Percentiles rank a stretch among this genome's conserved stretches.
These are phyloP conservation scores for Allium fistulosum DNA, from an alignment of 106 monocot species.

Conservation along the genomic window DNA sequence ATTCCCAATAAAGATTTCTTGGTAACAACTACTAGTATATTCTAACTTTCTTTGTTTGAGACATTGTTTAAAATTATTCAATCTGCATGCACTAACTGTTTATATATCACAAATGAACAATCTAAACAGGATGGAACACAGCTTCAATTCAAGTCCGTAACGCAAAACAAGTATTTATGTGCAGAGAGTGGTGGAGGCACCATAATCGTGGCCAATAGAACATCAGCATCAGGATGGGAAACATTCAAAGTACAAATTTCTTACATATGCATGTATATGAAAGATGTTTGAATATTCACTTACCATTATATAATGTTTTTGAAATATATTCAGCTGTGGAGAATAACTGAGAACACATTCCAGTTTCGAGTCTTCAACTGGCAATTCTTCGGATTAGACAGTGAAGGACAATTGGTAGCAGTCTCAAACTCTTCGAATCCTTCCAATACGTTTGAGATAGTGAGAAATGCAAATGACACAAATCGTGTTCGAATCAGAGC, in stretches of 20 bases:
- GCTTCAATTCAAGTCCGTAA: slow-evolving; percentile 29
- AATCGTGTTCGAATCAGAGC: slow-evolving; percentile 44
- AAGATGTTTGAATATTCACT: no score
- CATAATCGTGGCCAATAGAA: slow-evolving; percentile 23
- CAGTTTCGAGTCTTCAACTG: slow-evolving; percentile 40
- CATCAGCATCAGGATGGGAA: slow-evolving; percentile 31
- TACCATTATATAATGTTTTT: no score
- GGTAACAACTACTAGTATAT: slow-evolving; percentile 18
- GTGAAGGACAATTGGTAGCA: slow-evolving; percentile 19
- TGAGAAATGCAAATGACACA: slow-evolving; percentile 23
- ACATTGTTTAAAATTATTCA: no score
- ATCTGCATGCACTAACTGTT: no score
- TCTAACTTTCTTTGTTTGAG: no score
- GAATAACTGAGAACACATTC: slow-evolving; percentile 27
- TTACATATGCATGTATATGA: no score
- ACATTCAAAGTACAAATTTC: slow-evolving; percentile 27
- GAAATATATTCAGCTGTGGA: slow-evolving; percentile 13
- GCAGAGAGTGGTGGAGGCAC: slow-evolving; percentile 32
- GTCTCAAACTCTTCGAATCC: slow-evolving; percentile 15
- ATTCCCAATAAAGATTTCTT: slow-evolving; percentile 70
- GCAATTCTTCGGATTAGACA: slow-evolving; percentile 41
- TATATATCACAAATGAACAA: no score
- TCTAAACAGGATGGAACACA: slow-evolving; percentile 32
- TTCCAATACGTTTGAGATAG: slow-evolving; percentile 43
- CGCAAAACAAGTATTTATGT: slow-evolving; percentile 26